A percentile compares a stretch with the other conserved stretches of the same genome.
Conservation (phyloP, 2,329 filamentous ascomycete genomes). For the Curvularia sp. region DNA sequence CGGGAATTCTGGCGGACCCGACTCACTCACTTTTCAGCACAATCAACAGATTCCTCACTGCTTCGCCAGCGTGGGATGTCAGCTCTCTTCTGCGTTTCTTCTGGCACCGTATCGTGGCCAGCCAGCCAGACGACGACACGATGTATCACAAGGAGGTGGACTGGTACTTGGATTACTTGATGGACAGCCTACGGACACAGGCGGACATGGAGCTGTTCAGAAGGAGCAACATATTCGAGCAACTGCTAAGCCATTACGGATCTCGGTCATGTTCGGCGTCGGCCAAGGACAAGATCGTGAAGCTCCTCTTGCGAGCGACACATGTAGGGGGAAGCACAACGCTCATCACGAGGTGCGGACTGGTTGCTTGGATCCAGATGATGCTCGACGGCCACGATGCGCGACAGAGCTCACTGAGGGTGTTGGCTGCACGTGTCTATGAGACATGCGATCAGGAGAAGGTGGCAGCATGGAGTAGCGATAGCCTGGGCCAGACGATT, state of each 20-base stretch:
- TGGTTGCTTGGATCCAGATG: constrained; percentile 76
- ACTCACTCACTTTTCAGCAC: constrained; percentile 85
- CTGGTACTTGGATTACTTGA: constrained; percentile 76
- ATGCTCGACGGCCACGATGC: constrained; percentile 59
- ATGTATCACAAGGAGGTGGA: constrained; percentile 70
- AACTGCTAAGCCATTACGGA: constrained; percentile 72
- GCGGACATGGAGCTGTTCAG: constrained; percentile 68
- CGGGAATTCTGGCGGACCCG: constrained; percentile 76
- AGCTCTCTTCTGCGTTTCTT: constrained; percentile 64
- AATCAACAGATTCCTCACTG: constrained; percentile 82
- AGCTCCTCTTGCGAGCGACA: constrained; percentile 70
- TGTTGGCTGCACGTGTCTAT: constrained; percentile 66
- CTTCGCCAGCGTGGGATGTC: constrained; percentile 75
- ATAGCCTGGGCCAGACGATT: constrained; percentile 24
- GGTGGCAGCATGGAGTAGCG: constrained; percentile 70
- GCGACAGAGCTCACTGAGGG: constrained; percentile 61
- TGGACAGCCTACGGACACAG: constrained; percentile 69
- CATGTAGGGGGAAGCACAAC: constrained; percentile 78
- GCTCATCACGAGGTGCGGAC: constrained; percentile 77
- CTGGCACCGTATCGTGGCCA: constrained; percentile 75
- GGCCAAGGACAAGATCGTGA: constrained; percentile 68
- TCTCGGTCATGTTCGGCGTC: constrained; percentile 69
- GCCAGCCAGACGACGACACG: constrained; percentile 77
- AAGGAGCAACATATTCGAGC: constrained; percentile 73
- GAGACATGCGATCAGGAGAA: constrained; percentile 72